Evolutionary conservation across 2,329 filamentous ascomycete genomes (phyloP), one percentile per base, ranked within the genome.

Genomic region (Phoma herbarum): DNA sequence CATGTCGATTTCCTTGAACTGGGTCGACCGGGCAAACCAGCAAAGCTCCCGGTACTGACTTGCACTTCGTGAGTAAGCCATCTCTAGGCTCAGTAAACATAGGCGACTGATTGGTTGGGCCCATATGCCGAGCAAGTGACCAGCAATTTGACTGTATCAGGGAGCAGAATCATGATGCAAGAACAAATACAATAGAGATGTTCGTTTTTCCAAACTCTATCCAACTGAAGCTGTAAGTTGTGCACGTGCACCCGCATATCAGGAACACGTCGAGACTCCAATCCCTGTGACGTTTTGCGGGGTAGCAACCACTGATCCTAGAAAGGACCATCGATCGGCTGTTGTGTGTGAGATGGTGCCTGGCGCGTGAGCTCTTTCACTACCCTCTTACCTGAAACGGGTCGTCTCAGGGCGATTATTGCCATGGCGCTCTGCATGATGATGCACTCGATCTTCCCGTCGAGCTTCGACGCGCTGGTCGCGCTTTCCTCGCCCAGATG

Each of bases 211-310:
- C 23, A n/a, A 6, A 11, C 12, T 43, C 22, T 22, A 4, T 2
- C 18, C 2, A 44, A n/a, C 12, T 28, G 22, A 35, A 20, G 22
- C 31, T 52, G 28, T 12, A 52, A 35, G 31, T 35, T 8, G 37
- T 25, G 42, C 48, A 48, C 48, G 55, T 44, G 44, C 43, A 37
- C 22, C 4, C 50, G 31, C 47, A 43, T 47, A 39, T 35, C 50
- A 59, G 50, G 56, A 58, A 58, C 49, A 49, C 55, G 49, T 22
- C 29, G 16, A 39, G 29, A 31, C 31, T n/a, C n/a, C n/a, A n/a
- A n/a, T n/a, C n/a, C 55, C 47, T 33, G 50, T 59, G 56, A 59
- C 51, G 56, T 51, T 51, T 44, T 60, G 57, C 57, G 57, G 57
- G 57, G 57, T 60, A 60, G 25, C 7, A 10, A 28, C 23, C 23